These are phyloP conservation scores for Amanita brunnescens DNA, from an alignment of 768 basidiomycete species.

Conservation along the genomic window DNA sequence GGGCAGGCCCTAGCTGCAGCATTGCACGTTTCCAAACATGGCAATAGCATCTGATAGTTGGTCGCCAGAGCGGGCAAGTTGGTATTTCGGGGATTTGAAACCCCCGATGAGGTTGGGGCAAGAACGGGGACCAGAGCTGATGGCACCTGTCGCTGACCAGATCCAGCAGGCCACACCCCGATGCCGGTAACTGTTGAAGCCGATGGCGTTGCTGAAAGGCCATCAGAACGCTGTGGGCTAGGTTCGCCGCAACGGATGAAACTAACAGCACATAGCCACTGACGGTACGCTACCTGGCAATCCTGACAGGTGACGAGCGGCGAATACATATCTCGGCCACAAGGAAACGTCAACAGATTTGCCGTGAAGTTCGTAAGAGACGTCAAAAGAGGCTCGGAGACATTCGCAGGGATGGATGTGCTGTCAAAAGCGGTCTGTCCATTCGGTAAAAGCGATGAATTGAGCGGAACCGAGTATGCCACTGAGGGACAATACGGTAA, in stretches of 20 bases:
- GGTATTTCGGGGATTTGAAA: constrained; percentile 27
- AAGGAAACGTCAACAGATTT: constrained; percentile 63
- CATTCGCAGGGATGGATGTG: constrained; percentile 36
- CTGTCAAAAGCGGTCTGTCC: constrained; percentile 37
- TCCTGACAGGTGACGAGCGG: constrained; percentile 69
- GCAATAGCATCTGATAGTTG: constrained; percentile 55
- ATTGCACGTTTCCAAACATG: constrained; percentile 75
- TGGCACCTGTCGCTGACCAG: constrained; percentile 23
- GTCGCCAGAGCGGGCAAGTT: constrained; percentile 35
- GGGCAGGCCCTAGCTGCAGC: constrained; percentile 73
- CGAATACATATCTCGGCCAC: constrained; percentile 75
- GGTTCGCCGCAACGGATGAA: constrained; percentile 70
- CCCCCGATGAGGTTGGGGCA: constrained; percentile 12
- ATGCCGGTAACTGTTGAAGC: constrained; percentile 24
- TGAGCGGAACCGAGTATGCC: constrained; percentile 63
- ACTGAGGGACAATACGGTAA: constrained; percentile 69
- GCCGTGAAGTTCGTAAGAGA: constrained; percentile 69
- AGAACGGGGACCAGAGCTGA: constrained; percentile 44
- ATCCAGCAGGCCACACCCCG: constrained; percentile 17
- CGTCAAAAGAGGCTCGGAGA: constrained; percentile 44
- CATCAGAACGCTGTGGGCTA: constrained; percentile 22
- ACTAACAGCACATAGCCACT: constrained; percentile 68
- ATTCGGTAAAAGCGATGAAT: constrained; percentile 29
- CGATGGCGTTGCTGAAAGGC: constrained; percentile 24
- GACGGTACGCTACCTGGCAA: constrained; percentile 64